Conservation (phyloP, 1,284 basidiomycete genomes). For the Stereum hirsutum region DNA sequence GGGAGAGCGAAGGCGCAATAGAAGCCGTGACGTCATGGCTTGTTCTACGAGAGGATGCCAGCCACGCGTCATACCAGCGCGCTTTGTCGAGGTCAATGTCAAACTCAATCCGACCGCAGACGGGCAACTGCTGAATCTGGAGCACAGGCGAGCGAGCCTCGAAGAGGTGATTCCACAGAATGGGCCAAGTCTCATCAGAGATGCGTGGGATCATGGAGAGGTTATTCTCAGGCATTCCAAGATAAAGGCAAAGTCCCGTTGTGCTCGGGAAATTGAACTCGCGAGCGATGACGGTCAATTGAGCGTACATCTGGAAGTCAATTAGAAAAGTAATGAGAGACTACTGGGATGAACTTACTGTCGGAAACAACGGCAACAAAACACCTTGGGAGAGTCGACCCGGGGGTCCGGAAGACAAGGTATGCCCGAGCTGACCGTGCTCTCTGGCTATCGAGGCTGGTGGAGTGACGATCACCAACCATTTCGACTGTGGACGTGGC, state of each 20-base stretch:
- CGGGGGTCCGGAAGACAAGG: slow-evolving; percentile 48
- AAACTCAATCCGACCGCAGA: slow-evolving; percentile 67
- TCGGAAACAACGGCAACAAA: slow-evolving; percentile 67
- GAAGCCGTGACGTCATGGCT: slow-evolving; percentile 32
- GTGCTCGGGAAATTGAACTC: slow-evolving; percentile 76
- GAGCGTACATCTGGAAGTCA: slow-evolving; percentile 51
- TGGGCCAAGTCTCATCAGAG: slow-evolving; percentile 68
- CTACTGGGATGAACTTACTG: slow-evolving; percentile 34
- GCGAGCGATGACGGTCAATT: slow-evolving; percentile 66
- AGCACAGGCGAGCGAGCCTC: slow-evolving; percentile 32
- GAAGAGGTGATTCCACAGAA: slow-evolving; percentile 59
- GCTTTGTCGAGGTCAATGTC: slow-evolving; percentile 67
- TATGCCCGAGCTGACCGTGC: slow-evolving; percentile 52
- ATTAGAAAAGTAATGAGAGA: slow-evolving; percentile 2
- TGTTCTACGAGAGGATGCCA: slow-evolving; percentile 39
- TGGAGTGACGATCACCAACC: slow-evolving; percentile 62
- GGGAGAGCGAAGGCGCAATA: slow-evolving; percentile 31
- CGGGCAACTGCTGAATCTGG: slow-evolving; percentile 36
- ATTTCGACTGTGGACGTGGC: slow-evolving; percentile 36
- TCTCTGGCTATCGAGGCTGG: slow-evolving; percentile 48
- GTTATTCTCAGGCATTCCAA: slow-evolving; percentile 50
- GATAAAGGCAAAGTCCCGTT: slow-evolving; percentile 62
- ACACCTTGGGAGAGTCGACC: slow-evolving; percentile 58
- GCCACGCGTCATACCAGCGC: slow-evolving; percentile 67
- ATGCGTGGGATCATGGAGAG: slow-evolving; percentile 55